Conservation (phyloP, 108 stramenopile species). For the Mediolabrus comicus region DNA sequence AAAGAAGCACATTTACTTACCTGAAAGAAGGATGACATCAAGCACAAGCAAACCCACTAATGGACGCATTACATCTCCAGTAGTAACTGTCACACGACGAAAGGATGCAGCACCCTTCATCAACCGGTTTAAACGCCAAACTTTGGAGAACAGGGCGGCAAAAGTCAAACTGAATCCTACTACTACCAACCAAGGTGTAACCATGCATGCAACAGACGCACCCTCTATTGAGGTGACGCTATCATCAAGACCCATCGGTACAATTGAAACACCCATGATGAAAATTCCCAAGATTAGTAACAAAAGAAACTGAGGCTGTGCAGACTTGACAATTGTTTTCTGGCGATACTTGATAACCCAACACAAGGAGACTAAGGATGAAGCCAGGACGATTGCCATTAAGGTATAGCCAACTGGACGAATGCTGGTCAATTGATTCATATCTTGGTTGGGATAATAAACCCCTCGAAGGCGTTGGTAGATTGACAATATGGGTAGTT, state of each 20-base stretch:
- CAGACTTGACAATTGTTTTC: slow-evolving; percentile 56
- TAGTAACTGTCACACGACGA: slow-evolving; percentile 46
- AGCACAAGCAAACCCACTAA: slow-evolving; percentile 26
- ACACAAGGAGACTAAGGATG: too few relatives aligned
- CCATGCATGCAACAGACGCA: slow-evolving; percentile 16
- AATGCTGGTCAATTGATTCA: too few relatives aligned
- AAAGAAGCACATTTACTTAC: too few relatives aligned
- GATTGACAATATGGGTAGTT: too few relatives aligned
- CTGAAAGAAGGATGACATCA: slow-evolving; percentile 47
- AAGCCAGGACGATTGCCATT: too few relatives aligned
- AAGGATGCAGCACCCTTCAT: slow-evolving; percentile 26
- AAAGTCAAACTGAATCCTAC: slow-evolving; percentile 24
- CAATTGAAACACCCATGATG: slow-evolving; percentile 38
- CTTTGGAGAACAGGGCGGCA: slow-evolving; percentile 26
- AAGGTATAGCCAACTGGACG: too few relatives aligned
- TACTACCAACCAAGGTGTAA: slow-evolving; percentile 20
- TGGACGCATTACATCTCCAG: slow-evolving; percentile 50
- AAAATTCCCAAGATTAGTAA: slow-evolving; percentile 39
- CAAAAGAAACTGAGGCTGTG: slow-evolving; percentile 58
- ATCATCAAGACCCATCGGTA: slow-evolving; percentile 32
- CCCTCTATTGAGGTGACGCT: slow-evolving; percentile 7
- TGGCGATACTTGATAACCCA: too few relatives aligned
- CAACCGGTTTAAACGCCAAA: slow-evolving; percentile 6
- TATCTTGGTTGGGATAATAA: too few relatives aligned
- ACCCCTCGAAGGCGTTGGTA: too few relatives aligned